Base-by-base conservation (phyloP, 495 filamentous ascomycete genomes). In the Physcia stellaris region DNA sequence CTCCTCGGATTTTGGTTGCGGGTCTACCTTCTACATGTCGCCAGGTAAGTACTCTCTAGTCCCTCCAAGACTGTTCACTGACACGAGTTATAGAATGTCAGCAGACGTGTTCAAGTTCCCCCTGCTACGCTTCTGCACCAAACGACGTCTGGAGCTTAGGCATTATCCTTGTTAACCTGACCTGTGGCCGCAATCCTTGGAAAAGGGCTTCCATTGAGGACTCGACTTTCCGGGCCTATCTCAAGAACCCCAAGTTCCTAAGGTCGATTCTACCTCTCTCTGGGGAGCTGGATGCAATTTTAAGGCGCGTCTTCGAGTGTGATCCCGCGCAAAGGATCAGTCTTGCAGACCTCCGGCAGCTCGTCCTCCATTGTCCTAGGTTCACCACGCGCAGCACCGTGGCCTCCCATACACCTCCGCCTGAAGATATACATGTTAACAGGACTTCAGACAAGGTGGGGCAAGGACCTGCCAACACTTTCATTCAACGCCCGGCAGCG, bases 91-190 rank as follows among this genome's bases (percentile, higher is more conserved):
- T 61, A 96, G 90, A 96, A 73, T 98, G 92, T 55, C 83, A 96
- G 67, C 83, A 92, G 57, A 67, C 79, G 32, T 77, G 82, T 47
- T 75, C 86, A 29, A 73, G 77, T 42, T 76, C 79, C 51, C 68
- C 71, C 13, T 92, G 72, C 59, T 99, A 99, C 57, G 81, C 75
- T 36, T 92, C 87, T 34, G 85, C 80, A 36, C 83, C 87, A 16
- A 99, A 96, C 67, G 90, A 99, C 59, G 75, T 99, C 49, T 99
- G 90, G 90, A 88, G 84, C 56, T 71, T 99, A 31, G 90, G 90
- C 38, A 88, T 99, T 10, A 92, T 99, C 58, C 68, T 99, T 42
- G 85, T 99, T 42, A 99, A 99, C 59, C 71, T 99, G 40, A 92
- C 86, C 42, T 96, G 90, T 67, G 88, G 90, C 54, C 83, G 92